Evolutionary conservation across 2,329 filamentous ascomycete genomes (phyloP).

Genomic region (Pestalotiopsis sp.): DNA sequence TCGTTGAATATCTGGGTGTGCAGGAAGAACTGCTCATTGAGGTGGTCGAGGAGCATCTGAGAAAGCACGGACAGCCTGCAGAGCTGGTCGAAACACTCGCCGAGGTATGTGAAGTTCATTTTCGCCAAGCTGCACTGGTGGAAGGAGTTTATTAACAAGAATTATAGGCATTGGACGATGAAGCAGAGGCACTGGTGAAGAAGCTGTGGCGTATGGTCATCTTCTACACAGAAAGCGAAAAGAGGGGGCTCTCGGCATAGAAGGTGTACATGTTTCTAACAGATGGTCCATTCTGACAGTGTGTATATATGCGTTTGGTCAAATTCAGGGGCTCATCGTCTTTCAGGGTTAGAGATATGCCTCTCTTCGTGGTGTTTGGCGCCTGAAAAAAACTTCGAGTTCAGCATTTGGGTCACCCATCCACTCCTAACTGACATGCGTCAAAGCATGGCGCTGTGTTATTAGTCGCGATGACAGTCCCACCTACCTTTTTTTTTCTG

Average conservation of each 20-base stretch:
- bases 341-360: not conserved
- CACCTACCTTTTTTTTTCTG: not conserved
- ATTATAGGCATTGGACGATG: slow-evolving; percentile 81
- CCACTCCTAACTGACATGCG: not conserved
- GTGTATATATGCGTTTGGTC: not conserved
- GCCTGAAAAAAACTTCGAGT: not conserved
- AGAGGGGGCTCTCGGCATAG: slow-evolving; percentile 76
- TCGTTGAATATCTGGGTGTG: slow-evolving; percentile 93
- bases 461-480: not conserved
- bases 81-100: slow-evolving; percentile 84
- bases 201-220: slow-evolving; percentile 99
- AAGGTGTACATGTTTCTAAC: not conserved
- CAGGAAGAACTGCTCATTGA: slow-evolving; percentile 96
- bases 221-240: slow-evolving; percentile 95
- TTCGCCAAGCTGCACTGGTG: not conserved
- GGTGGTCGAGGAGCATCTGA: slow-evolving; percentile 85
- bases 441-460: not conserved
- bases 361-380: not conserved
- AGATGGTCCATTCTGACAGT: not conserved
- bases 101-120: slow-evolving; percentile 54
- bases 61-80: slow-evolving; percentile 73
- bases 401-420: not conserved
- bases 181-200: slow-evolving; percentile 90
- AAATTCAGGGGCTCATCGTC: slow-evolving; percentile 17
- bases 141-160: slow-evolving; percentile 29